phyloP scores from a whole-genome alignment of 2,329 filamentous ascomycete species.

The Verticillium tricorpus region DNA sequence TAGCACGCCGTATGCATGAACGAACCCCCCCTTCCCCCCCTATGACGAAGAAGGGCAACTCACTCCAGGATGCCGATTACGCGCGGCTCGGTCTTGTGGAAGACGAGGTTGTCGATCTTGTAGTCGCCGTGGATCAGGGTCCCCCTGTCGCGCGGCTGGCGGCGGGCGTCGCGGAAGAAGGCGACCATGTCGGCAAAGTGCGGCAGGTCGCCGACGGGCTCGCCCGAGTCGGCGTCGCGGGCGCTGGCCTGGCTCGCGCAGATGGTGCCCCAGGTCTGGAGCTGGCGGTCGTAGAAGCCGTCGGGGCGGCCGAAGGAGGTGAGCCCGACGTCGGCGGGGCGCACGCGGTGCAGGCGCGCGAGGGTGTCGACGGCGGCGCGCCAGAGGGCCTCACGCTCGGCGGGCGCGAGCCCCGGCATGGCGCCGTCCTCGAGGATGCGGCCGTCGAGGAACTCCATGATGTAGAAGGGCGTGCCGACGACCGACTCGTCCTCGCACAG shows the following conservation, averaged over 20 bases:
- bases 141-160: conserved; percentile 72
- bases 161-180: conserved; percentile 67
- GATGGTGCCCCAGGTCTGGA: conserved; percentile 76
- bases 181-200: conserved; percentile 74
- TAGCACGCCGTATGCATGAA: too few relatives aligned
- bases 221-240: conserved; percentile 70
- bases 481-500: conserved; percentile 79
- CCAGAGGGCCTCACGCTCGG: conserved; percentile 78
- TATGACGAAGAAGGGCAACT: too few relatives aligned
- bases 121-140: conserved; percentile 92
- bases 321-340: conserved; percentile 62
- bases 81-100: conserved; percentile 79
- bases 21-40: too few relatives aligned
- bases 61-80: conserved; percentile 91
- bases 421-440: conserved; percentile 88
- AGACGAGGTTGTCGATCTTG: conserved; percentile 89
- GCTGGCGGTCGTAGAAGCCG: conserved; percentile 83
- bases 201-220: conserved; percentile 75
- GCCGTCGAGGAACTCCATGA: conserved; percentile 94
- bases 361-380: conserved; percentile 76
- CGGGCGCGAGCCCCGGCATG: conserved; percentile 64
- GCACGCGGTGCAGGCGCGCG: conserved; percentile 77
- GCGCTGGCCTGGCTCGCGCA: conserved; percentile 72
- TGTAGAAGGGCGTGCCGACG: conserved; percentile 89
- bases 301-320: conserved; percentile 65